Base-by-base conservation (phyloP, 2,329 filamentous ascomycete genomes). In the Drechslerella stenobrocha region DNA sequence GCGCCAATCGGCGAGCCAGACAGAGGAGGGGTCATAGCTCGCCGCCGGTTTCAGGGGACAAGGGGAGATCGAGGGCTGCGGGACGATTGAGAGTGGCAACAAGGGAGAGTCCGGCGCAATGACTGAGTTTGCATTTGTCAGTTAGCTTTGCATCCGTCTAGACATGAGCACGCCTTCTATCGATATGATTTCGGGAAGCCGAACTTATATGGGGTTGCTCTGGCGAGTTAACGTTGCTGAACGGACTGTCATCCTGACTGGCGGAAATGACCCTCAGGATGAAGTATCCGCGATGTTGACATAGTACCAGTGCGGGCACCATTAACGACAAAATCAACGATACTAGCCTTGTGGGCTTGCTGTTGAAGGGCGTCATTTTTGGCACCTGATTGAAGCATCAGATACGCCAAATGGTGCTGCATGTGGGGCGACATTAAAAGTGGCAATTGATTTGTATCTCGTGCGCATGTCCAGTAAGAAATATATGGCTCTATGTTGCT, bases 1-100 rank as follows among this genome's bases (percentile, higher is more conserved):
- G n/a, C 63, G 63, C 63, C 63, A 60, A 23, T 58, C 50, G 3
- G 55, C 44, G 20, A 67, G 45, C 63, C 55, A 67, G 20, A 67
- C 42, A 13, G 35, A 51, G 5, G 55, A 52, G 7, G 63, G 63
- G 11, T 37, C 32, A 37, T 67, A 60, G 7, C 51, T 28, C 4
- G 63, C 63, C 3, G 7, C 37, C 3, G 63, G 50, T 23, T 67
- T 67, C 2, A 35, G 18, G 3, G 48, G 45, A 45, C 55, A 67
- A 2, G 35, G 11, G 1, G 26, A 15, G 8, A 42, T 23, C 18
- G 15, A 1, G 1, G 50, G 45, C 11, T 44, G 24, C 11, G 3
- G 51, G 4, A 23, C 45, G 13, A 65, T 48, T 2, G n/a, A 26
- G 7, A 65, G 5, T 6, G 59, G 52, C 3, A 48, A 35, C 0